Base-by-base conservation (phyloP, 208 protist genomes). In the Leishmania martiniquensis region DNA sequence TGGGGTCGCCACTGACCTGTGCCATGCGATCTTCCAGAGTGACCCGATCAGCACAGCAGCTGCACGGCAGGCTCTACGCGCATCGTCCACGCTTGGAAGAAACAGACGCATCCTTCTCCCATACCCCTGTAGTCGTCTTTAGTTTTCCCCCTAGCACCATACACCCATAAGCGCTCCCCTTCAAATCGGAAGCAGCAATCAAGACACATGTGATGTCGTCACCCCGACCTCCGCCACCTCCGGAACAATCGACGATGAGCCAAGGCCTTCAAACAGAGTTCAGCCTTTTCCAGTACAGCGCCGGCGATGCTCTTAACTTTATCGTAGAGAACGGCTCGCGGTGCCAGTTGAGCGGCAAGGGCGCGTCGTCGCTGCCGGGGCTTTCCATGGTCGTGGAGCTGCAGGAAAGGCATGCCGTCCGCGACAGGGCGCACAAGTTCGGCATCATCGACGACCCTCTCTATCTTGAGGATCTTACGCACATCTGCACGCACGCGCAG, bases 251-350 rank as follows among this genome's bases (percentile, higher is more conserved):
- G 34, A 0, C 17, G 7, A 32, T 45, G 37, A 20, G 10, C 9
- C 51, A 74, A 45, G 15, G 17, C 0, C 0, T 20, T 6, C 37
- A 7, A 13, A 34, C 67, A 2, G 44, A 78, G 42, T 79, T 71
- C 51, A 76, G 59, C 20, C 60, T 83, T n/a, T 57, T 29, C 25
- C 74, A 59, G 51, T 83, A 71, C 59, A 79, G 65, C 52, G 55
- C 69, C 7, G 59, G 68, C 47, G 74, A 83, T 52, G 79, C 69
- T 10, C 67, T 83, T 7, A 66, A 75, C 2, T 83, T 83, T 47
- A 59, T 83, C 68, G 62, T 79, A 65, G 34, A 55, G 42, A 83
- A 83, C 52, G 73, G 74, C 37, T n/a, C 25, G 13, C 20, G 55
- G 15, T 51, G 66, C 1, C 0, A 47, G 32, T 65, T 39, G 25